Evolutionary conservation across 495 filamentous ascomycete genomes (phyloP).

Genomic region (Baudoinia panamericana): DNA sequence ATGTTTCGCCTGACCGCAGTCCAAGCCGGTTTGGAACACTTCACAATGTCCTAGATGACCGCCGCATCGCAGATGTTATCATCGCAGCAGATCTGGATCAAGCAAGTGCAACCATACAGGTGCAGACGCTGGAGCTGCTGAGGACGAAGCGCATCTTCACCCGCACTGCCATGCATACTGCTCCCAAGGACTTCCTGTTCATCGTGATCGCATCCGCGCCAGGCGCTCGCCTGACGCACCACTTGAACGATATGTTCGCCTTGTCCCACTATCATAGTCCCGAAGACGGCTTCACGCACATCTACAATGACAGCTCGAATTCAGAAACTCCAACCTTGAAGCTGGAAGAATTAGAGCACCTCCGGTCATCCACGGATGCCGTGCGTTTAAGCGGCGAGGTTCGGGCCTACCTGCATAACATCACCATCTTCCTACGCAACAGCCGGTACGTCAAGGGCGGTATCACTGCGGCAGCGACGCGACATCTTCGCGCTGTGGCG

Average conservation of each 20-base stretch:
- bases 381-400: constrained; percentile 52
- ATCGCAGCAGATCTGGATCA: constrained; percentile 68
- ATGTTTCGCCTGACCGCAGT: constrained; percentile 8
- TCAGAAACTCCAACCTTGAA: neutral
- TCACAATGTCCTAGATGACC: constrained; percentile 28
- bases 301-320: constrained; percentile 33
- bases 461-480: constrained; percentile 61
- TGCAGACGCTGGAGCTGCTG: constrained; percentile 76
- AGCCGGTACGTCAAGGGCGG: constrained; percentile 73
- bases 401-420: constrained; percentile 67
- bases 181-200: constrained; percentile 71
- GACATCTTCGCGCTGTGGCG: constrained; percentile 42
- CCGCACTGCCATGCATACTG: constrained; percentile 52
- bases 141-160: constrained; percentile 66
- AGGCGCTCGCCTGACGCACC: constrained; percentile 17
- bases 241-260: constrained; percentile 65
- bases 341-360: constrained; percentile 32
- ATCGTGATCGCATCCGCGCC: constrained; percentile 43
- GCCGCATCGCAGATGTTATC: constrained; percentile 60
- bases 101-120: constrained; percentile 60
- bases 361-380: constrained; percentile 29
- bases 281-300: constrained; percentile 55
- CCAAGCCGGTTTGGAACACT: constrained; percentile 18
- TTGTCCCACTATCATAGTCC: constrained; percentile 75
- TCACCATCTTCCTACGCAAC: constrained; percentile 69